Evolutionary conservation across 2,329 filamentous ascomycete species (phyloP).

Genomic region (Claviceps humidiphila): DNA sequence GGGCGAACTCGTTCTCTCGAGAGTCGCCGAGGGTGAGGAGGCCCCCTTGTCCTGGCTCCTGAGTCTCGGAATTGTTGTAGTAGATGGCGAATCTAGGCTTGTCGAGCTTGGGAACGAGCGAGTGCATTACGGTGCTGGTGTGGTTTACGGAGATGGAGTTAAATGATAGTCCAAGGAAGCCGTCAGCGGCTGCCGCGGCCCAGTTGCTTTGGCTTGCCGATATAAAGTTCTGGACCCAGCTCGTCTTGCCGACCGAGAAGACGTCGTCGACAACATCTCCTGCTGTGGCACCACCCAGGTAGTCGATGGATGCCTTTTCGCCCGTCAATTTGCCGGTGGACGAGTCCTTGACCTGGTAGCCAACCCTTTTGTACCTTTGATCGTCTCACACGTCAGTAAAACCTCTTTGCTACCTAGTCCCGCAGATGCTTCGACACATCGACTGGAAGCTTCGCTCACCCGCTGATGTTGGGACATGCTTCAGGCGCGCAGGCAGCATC

Average conservation of each 20-base stretch:
- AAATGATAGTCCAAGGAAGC: conserved; percentile 23
- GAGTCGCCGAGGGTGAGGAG: conserved; percentile 21
- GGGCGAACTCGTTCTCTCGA: conserved; percentile 16
- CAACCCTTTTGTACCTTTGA: conserved; percentile 13
- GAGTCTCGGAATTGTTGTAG: conserved; percentile 12
- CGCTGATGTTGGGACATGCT: conserved; percentile 14
- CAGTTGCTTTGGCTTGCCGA: conserved; percentile 17
- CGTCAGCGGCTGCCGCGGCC: conserved; percentile 17
- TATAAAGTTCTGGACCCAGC: conserved; percentile 19
- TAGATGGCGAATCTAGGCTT: conserved; percentile 19
- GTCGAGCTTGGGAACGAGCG: conserved; percentile 19
- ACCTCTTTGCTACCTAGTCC: neutral
- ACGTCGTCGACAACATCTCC: conserved; percentile 16
- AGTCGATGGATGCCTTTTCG: conserved; percentile 13
- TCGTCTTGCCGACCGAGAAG: conserved; percentile 9
- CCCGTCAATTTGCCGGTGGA: conserved; percentile 13
- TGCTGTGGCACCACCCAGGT: conserved; percentile 16
- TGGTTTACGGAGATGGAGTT: conserved; percentile 16
- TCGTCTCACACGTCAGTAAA: neutral
- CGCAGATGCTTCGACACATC: neutral
- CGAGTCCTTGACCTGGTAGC: conserved; percentile 16
- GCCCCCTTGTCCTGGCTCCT: conserved; percentile 8
- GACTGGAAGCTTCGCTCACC: conserved; percentile 8
- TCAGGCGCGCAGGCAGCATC: conserved; percentile 13
- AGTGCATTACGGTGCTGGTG: conserved; percentile 19